phyloP scores from a whole-genome alignment of 2,329 filamentous ascomycete genomes.

The Fusarium tupiense region DNA sequence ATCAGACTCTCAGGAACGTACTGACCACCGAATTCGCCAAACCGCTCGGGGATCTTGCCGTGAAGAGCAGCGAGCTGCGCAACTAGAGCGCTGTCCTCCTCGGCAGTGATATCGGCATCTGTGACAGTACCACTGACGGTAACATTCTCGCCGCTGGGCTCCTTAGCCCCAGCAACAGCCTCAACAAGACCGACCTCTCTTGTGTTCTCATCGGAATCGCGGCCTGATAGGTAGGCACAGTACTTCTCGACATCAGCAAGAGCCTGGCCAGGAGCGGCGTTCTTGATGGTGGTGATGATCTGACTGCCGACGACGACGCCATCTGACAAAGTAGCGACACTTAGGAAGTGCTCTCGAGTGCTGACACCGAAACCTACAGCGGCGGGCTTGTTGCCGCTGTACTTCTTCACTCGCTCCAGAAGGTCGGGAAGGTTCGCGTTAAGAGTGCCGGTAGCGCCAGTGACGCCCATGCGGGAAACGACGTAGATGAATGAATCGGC shows the following conservation, averaged over 20 bases:
- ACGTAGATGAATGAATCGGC: conserved; percentile 99
- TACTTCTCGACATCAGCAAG: conserved; percentile 85
- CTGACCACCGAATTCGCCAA: conserved; percentile 96
- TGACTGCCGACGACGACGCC: conserved; percentile 97
- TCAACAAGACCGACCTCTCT: conserved; percentile 77
- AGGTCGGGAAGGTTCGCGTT: conserved; percentile 85
- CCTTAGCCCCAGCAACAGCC: conserved; percentile 66
- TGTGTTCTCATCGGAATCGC: conserved; percentile 57
- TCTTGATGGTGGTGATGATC: conserved; percentile 81
- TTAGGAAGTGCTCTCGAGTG: conserved; percentile 91
- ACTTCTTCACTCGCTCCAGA: conserved; percentile 86
- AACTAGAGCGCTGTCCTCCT: conserved; percentile 69
- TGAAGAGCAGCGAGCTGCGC: conserved; percentile 88
- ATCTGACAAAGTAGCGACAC: conserved; percentile 84
- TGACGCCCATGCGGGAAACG: conserved; percentile 96
- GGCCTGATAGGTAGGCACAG: conserved; percentile 74
- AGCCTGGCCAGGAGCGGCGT: conserved; percentile 45
- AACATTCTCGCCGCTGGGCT: conserved; percentile 50
- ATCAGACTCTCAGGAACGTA: conserved; percentile 98
- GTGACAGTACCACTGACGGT: conserved; percentile 70
- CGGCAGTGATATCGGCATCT: conserved; percentile 71
- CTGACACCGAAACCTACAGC: conserved; percentile 97
- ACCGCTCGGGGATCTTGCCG: conserved; percentile 81
- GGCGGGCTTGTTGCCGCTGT: conserved; percentile 88
- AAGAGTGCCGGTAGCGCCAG: conserved; percentile 85